phyloP scores from a whole-genome alignment of 2,329 filamentous ascomycete species.

The Exserohilum rostratum region DNA sequence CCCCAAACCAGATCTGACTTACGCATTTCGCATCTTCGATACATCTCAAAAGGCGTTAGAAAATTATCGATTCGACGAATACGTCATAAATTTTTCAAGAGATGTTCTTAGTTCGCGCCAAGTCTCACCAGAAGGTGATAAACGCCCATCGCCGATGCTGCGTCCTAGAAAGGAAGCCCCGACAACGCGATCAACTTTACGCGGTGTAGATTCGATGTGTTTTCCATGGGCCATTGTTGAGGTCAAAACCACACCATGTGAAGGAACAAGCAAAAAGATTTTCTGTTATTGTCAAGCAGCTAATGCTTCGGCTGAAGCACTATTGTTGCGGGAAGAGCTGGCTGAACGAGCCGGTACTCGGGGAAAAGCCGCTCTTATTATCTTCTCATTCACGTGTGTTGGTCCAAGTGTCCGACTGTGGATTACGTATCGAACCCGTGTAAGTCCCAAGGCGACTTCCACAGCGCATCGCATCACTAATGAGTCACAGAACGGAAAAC shows the following conservation, averaged over 20 bases:
- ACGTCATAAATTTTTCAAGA: background rate
- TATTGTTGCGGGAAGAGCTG: slow-evolving; percentile 14
- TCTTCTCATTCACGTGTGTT: slow-evolving; percentile 22
- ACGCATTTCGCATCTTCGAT: background rate
- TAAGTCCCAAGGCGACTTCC: slow-evolving; percentile 1
- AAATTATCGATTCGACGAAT: background rate
- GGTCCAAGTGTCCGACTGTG: slow-evolving; percentile 21
- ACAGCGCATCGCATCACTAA: background rate
- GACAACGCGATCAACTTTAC: background rate
- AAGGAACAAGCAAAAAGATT: background rate
- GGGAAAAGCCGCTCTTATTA: slow-evolving; percentile 6
- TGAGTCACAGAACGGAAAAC: too few species aligned
- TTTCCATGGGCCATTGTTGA: slow-evolving; percentile 26
- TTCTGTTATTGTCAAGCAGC: slow-evolving; percentile 27
- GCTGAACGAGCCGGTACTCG: background rate
- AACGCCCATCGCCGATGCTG: background rate
- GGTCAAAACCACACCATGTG: background rate
- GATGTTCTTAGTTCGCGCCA: background rate
- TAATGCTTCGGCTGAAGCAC: slow-evolving; percentile 20
- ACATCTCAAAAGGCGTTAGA: background rate
- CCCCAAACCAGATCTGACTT: background rate
- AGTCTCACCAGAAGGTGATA: background rate
- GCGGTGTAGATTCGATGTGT: slow-evolving; percentile 14
- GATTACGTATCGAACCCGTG: slow-evolving; percentile 14
- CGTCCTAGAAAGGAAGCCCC: background rate